Evolutionary conservation across 2,329 filamentous ascomycete genomes (phyloP), one percentile per base, ranked within the genome.

Genomic region (Didymella exigua): DNA sequence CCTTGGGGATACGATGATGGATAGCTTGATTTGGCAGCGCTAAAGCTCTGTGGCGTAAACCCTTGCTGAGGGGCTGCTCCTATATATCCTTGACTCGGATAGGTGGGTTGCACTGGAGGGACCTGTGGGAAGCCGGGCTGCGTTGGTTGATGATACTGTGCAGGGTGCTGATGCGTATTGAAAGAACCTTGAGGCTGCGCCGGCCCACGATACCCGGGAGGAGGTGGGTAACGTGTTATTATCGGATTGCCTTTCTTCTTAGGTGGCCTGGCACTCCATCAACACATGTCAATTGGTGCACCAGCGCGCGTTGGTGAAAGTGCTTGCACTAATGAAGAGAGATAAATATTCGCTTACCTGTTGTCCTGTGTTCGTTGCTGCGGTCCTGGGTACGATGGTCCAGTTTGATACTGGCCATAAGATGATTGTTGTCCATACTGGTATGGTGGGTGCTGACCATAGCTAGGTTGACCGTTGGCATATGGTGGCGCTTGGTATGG

Each of bases 171-270:
- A 45, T 57, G 61, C 49, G 61, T 37, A 41, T 62, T 63, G 46
- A 69, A 74, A 26, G 67, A 62, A 16, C 60, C 66, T 47, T 72
- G 69, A 38, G 69, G 63, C 52, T 72, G 72, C 40, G 66, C 65
- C 36, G 71, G 71, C 31, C 71, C 69, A 44, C 67, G 73, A 58
- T 80, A 81, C 13, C 78, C 78, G n/a, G 78, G 78, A 26, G 79
- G 79, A 36, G 78, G 79, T 43, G 79, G 77, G 67, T 81, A 81
- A 27, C 76, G 72, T 7, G 79, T 82, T 56, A 81, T 80, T 60
- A 81, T 73, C 6, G 78, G 77, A 56, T 79, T 79, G 18, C 77
- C 73, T 58, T 79, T 81, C 51, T 75, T 77, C 65, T 81, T 82
- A 2, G 67, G 66, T 13, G 67, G 65, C 29, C 72, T 74, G 41